These are phyloP conservation scores for Soucietia sequanensis DNA, from an alignment of 805 yeast genomes.

Conservation along the genomic window DNA sequence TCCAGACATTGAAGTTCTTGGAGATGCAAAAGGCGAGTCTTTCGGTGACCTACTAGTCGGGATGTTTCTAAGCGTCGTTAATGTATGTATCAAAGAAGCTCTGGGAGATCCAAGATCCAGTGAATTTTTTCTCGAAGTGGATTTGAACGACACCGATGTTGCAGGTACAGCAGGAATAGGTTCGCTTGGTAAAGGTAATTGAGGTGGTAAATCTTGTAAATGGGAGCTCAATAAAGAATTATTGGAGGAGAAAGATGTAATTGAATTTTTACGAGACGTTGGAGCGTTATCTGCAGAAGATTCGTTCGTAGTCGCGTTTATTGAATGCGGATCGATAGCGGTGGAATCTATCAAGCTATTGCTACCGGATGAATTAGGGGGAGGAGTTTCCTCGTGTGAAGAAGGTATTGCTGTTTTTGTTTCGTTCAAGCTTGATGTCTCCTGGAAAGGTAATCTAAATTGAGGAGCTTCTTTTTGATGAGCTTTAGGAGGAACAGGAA, in stretches of 20 bases:
- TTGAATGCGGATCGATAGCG: conserved; percentile 25
- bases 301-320: not conserved
- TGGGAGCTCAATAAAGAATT: conserved; percentile 28
- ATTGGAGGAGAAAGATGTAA: conserved; percentile 19
- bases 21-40: conserved; percentile 43
- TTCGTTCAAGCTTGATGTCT: conserved; percentile 14
- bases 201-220: conserved; percentile 53
- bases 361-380: conserved; percentile 1
- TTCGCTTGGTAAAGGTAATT: conserved; percentile 54
- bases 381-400: not conserved
- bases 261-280: conserved; percentile 17
- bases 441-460: conserved; percentile 73
- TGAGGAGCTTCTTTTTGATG: conserved; percentile 43
- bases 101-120: conserved; percentile 38
- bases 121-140: conserved; percentile 36
- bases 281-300: conserved; percentile 2
- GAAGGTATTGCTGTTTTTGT: conserved; percentile 1
- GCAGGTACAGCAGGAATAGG: conserved; percentile 46
- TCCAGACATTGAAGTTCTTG: conserved; percentile 48
- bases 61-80: conserved; percentile 38
- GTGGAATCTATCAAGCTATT: conserved; percentile 5
- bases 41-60: conserved; percentile 35
- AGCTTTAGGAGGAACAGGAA: conserved; percentile 19
- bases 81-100: conserved; percentile 40
- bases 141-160: conserved; percentile 31